Conservation (phyloP, 2,329 filamentous ascomycete species). For the Elsinoe perseae region DNA sequence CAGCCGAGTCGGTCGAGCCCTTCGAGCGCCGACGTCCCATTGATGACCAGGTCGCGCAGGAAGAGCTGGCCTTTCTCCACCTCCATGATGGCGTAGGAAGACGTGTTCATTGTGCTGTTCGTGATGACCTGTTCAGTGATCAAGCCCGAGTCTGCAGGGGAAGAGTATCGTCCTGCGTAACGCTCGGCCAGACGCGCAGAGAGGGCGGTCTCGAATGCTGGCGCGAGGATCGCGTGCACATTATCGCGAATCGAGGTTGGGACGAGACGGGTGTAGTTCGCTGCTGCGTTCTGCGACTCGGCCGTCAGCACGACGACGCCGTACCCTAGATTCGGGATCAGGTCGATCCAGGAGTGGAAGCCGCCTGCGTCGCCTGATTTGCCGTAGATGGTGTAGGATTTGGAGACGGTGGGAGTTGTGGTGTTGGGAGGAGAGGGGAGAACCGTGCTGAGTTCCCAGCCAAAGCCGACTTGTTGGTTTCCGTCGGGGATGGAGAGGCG, state of each 20-base stretch:
- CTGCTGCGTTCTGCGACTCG: not conserved
- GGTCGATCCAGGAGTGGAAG: conserved; percentile 2
- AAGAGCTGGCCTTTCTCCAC: not conserved
- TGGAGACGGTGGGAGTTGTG: not conserved
- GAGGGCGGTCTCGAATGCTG: not conserved
- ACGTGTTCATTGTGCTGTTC: not conserved
- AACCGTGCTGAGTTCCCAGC: not conserved
- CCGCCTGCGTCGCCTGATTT: conserved; percentile 2
- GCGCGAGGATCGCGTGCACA: not conserved
- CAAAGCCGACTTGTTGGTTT: conserved; percentile 1
- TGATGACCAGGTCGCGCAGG: not conserved
- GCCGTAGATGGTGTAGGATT: not conserved
- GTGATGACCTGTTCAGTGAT: not conserved
- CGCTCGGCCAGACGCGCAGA: not conserved
- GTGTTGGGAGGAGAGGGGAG: too few species aligned
- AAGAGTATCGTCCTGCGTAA: not conserved
- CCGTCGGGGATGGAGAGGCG: not conserved
- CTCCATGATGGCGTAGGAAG: not conserved
- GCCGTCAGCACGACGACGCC: not conserved
- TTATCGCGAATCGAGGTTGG: not conserved
- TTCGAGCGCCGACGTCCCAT: conserved; percentile 9
- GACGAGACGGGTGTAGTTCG: not conserved
- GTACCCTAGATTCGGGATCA: not conserved
- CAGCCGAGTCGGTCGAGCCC: not conserved
- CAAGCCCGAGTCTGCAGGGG: not conserved